Evolutionary conservation across 2,329 filamentous ascomycete species (phyloP).

Genomic region (Ascochyta rabiei): DNA sequence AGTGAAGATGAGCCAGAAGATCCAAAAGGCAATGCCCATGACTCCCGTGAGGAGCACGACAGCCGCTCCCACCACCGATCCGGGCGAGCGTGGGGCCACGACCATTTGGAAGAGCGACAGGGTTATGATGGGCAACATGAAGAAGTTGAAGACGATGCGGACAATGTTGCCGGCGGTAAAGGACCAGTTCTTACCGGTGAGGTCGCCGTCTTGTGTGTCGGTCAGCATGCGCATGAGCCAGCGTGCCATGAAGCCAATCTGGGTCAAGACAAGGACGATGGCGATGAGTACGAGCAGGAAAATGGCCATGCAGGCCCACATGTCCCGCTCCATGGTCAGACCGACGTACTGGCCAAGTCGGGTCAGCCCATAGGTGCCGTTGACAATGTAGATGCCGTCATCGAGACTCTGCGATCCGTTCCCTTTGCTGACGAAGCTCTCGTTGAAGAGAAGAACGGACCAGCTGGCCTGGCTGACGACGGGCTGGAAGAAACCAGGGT

Average conservation of each 20-base stretch:
- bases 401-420: conserved; percentile 69
- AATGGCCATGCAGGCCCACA: conserved; percentile 93
- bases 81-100: conserved; percentile 69
- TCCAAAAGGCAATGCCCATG: conserved; percentile 75
- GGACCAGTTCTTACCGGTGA: conserved; percentile 88
- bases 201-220: conserved; percentile 79
- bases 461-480: conserved; percentile 85
- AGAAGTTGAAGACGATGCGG: conserved; percentile 89
- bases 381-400: conserved; percentile 86
- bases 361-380: conserved; percentile 80
- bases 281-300: conserved; percentile 83
- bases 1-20: conserved; percentile 78
- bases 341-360: conserved; percentile 81
- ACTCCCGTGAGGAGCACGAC: conserved; percentile 75
- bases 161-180: conserved; percentile 68
- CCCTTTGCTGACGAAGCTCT: conserved; percentile 78
- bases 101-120: conserved; percentile 92
- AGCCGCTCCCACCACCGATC: conserved; percentile 75
- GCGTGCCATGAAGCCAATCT: conserved; percentile 76
- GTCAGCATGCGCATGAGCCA: conserved; percentile 77
- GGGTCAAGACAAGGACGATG: conserved; percentile 70
- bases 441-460: conserved; percentile 91
- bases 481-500: conserved; percentile 94
- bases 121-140: conserved; percentile 83
- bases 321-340: conserved; percentile 74